Evolutionary conservation across 2,329 filamentous ascomycete genomes (phyloP).

Genomic region (Paecilomyces sp.): DNA sequence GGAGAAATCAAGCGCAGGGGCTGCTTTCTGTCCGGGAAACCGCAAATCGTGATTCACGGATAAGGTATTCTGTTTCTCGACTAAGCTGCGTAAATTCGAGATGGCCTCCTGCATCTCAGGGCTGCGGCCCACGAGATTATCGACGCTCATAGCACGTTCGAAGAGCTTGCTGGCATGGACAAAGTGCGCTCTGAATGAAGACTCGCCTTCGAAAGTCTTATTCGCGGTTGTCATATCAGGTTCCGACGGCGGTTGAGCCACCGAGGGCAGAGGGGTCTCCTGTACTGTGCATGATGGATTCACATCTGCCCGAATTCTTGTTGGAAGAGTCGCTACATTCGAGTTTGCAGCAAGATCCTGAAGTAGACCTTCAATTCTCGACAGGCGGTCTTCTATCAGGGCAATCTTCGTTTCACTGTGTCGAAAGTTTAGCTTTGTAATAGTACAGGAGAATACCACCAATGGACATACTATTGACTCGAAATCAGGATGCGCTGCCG

Average conservation of each 20-base stretch:
- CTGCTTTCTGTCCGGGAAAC: conserved; percentile 17
- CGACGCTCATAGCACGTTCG: conserved; percentile 32
- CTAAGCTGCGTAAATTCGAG: conserved; percentile 30
- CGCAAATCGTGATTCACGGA: conserved; percentile 17
- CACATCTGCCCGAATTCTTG: not conserved
- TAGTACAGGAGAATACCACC: not conserved
- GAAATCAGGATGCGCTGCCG: conserved; percentile 35
- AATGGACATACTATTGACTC: conserved; percentile 31
- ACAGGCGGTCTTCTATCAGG: conserved; percentile 43
- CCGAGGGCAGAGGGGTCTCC: conserved; percentile 5
- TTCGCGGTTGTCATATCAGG: conserved; percentile 8
- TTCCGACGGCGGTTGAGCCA: conserved; percentile 21
- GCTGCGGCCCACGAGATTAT: conserved; percentile 25
- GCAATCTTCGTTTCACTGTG: conserved; percentile 49
- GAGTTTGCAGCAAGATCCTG: conserved; percentile 25
- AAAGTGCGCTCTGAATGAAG: conserved; percentile 42
- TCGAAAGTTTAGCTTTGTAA: conserved; percentile 2
- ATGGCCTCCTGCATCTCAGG: conserved; percentile 33
- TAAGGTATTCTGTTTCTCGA: conserved; percentile 27
- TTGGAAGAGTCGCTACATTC: conserved; percentile 5
- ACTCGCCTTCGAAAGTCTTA: conserved; percentile 42
- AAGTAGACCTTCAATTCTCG: conserved; percentile 40
- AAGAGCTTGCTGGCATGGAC: conserved; percentile 39
- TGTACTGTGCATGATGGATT: conserved; percentile 6
- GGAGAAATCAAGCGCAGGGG: conserved; percentile 20